These are phyloP conservation scores for Silybum marianum DNA, from an alignment of 129 eudicot species.

Conservation along the genomic window DNA sequence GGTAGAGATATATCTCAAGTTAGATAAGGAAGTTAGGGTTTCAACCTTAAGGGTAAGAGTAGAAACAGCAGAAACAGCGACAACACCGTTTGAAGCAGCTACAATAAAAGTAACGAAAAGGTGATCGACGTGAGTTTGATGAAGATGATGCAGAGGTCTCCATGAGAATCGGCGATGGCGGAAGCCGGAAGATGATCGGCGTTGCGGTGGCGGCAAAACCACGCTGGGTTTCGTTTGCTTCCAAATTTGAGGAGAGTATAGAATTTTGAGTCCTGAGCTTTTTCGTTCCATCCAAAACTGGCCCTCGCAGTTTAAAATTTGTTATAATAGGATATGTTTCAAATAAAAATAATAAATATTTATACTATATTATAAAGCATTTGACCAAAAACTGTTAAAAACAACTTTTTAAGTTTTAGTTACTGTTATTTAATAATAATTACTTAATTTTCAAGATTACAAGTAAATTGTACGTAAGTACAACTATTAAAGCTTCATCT, in stretches of 20 bases:
- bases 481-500: too few species aligned
- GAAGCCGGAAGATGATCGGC: constrained; percentile 25
- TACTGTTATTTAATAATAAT: too few species aligned
- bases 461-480: too few species aligned
- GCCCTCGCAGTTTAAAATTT: neutral
- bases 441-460: too few species aligned
- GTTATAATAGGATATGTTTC: neutral
- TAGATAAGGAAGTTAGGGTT: constrained; percentile 29
- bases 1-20: neutral
- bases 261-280: neutral
- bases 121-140: constrained; percentile 39
- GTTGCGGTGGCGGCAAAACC: constrained; percentile 29
- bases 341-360: neutral
- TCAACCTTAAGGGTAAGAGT: constrained; percentile 47
- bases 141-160: constrained; percentile 25
- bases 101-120: constrained; percentile 43
- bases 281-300: neutral
- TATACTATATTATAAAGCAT: too few species aligned
- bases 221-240: constrained; percentile 23
- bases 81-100: constrained; percentile 56
- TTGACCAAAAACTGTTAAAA: too few species aligned
- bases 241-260: neutral
- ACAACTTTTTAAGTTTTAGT: too few species aligned
- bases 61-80: constrained; percentile 58
- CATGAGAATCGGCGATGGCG: constrained; percentile 18